These are phyloP conservation scores for Ogataea nonfermentans DNA, from an alignment of 805 yeast genomes.

Conservation along the genomic window DNA sequence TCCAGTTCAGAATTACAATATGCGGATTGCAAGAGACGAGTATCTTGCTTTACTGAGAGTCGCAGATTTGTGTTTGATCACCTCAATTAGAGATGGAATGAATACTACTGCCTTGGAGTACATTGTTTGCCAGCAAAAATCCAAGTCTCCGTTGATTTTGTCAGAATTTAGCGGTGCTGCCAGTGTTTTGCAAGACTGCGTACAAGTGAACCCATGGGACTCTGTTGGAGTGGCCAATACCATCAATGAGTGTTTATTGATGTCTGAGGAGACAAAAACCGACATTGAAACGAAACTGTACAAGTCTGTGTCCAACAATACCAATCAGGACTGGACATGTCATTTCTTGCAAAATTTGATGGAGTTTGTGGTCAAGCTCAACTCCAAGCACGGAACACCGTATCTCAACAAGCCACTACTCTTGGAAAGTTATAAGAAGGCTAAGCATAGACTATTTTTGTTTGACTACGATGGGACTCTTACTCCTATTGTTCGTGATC, in stretches of 20 bases:
- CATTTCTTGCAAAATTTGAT: conserved; percentile 48
- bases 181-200: conserved; percentile 65
- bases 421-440: conserved; percentile 53
- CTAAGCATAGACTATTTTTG: conserved; percentile 72
- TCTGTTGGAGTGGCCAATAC: conserved; percentile 87
- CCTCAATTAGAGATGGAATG: conserved; percentile 94
- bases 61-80: conserved; percentile 87
- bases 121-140: conserved; percentile 78
- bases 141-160: conserved; percentile 73
- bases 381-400: conserved; percentile 65
- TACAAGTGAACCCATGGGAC: conserved; percentile 96
- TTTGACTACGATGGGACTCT: conserved; percentile 98
- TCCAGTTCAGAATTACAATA: conserved; percentile 91
- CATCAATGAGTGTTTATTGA: conserved; percentile 63
- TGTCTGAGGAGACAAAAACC: conserved; percentile 47
- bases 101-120: conserved; percentile 93
- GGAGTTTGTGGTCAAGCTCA: conserved; percentile 33
- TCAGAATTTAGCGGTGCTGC: conserved; percentile 94
- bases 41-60: conserved; percentile 83
- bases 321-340: conserved; percentile 80
- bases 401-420: conserved; percentile 72
- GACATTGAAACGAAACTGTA: conserved; percentile 54
- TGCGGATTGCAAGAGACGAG: conserved; percentile 83
- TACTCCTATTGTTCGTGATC: conserved; percentile 94
- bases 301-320: conserved; percentile 60